These are phyloP conservation scores for Corymbia maculata DNA, from an alignment of 345 rosid genomes.

Conservation along the genomic window DNA sequence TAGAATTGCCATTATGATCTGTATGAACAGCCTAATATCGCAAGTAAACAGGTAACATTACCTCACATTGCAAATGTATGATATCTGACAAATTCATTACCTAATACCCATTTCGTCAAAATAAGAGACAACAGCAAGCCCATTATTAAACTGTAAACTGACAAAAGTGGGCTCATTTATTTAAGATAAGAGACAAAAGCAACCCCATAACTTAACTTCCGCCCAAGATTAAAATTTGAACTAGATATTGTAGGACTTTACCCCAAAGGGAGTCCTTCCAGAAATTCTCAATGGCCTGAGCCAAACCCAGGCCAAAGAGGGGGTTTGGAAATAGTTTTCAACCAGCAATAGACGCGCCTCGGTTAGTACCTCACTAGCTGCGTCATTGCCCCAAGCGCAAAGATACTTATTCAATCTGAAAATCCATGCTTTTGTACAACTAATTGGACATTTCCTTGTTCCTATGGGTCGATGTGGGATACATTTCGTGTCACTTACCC, in stretches of 20 bases:
- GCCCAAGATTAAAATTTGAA: background rate
- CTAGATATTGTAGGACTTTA: constrained; percentile 11
- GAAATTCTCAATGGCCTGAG: constrained; percentile 28
- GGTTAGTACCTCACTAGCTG: constrained; percentile 27
- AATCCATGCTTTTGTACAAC: background rate
- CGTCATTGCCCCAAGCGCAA: constrained; percentile 33
- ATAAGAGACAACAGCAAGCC: too few species aligned
- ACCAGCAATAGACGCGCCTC: constrained; percentile 39
- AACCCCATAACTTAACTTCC: too few species aligned
- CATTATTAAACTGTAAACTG: background rate
- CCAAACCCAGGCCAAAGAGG: constrained; percentile 18
- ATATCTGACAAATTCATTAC: background rate
- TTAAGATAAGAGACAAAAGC: too few species aligned
- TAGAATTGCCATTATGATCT: background rate
- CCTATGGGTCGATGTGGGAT: background rate
- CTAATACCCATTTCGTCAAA: background rate
- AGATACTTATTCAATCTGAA: rapidly evolving
- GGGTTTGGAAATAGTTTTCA: constrained; percentile 42
- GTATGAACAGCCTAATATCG: background rate
- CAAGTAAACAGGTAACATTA: background rate
- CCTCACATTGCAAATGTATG: background rate
- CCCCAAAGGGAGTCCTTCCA: constrained; percentile 27
- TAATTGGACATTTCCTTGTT: background rate
- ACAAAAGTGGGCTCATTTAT: background rate
- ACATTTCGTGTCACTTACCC: background rate